Conservation (phyloP, 768 basidiomycete species). For the Mycena epipterygia region DNA sequence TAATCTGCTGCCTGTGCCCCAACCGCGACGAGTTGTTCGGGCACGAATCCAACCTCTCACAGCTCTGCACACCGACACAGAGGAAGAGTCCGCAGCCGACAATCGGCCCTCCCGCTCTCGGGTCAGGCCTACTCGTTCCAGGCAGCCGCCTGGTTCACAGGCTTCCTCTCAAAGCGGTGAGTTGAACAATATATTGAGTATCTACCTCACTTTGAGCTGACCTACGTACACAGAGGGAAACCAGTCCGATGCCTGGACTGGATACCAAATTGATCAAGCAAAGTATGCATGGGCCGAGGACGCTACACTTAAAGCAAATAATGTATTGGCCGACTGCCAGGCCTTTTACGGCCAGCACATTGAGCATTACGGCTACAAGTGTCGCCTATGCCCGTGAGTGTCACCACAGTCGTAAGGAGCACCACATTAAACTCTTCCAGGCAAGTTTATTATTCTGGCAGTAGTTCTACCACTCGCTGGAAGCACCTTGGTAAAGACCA, state of each 20-base stretch:
- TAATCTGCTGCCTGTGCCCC: constrained; percentile 12
- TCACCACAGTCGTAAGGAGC: constrained; percentile 7
- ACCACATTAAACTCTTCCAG: constrained; percentile 16
- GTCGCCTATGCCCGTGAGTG: constrained; percentile 17
- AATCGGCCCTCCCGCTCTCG: constrained; percentile 11
- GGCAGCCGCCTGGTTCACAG: constrained; percentile 17
- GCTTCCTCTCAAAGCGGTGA: constrained; percentile 16
- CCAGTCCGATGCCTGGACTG: constrained; percentile 12
- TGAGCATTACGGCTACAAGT: constrained; percentile 20
- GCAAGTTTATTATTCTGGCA: constrained; percentile 8
- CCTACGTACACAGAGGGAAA: constrained; percentile 6
- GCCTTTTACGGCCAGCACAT: constrained; percentile 17
- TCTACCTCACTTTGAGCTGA: constrained; percentile 17
- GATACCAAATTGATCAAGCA: constrained; percentile 13
- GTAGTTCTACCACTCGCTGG: constrained; percentile 20
- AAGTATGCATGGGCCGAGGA: constrained; percentile 22
- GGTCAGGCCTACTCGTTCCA: constrained; percentile 18
- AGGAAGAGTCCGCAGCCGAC: constrained; percentile 11
- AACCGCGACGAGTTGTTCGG: constrained; percentile 12
- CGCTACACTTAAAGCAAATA: constrained; percentile 10
- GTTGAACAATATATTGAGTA: constrained; percentile 21
- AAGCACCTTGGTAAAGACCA: constrained; percentile 16
- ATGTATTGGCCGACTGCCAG: constrained; percentile 15
- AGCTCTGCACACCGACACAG: constrained; percentile 13
- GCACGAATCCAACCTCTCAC: constrained; percentile 16